These are phyloP conservation scores for Podaxis mareebaensis DNA, from an alignment of 768 basidiomycete species.

Conservation along the genomic window DNA sequence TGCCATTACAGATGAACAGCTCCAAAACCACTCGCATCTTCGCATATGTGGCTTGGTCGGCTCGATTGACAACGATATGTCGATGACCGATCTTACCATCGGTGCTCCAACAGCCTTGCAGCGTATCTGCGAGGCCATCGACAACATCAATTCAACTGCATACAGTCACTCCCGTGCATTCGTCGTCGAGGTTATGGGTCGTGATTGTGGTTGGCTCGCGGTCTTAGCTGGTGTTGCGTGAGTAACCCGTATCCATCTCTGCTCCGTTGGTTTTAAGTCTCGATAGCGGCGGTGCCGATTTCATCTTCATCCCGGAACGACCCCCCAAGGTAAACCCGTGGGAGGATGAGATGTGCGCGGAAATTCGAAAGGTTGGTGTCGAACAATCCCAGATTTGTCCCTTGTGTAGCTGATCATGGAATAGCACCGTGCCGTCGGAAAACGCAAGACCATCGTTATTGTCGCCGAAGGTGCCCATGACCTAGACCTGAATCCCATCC, in stretches of 20 bases:
- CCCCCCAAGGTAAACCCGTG: slow-evolving; percentile 80
- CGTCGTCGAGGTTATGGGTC: slow-evolving; percentile 99
- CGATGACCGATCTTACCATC: slow-evolving; percentile 95
- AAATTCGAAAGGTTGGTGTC: slow-evolving; percentile 69
- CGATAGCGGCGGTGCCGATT: slow-evolving; percentile 85
- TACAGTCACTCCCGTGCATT: slow-evolving; percentile 96
- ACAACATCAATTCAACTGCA: slow-evolving; percentile 97
- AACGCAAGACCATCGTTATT: slow-evolving; percentile 98
- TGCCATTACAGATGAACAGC: slow-evolving; percentile 75
- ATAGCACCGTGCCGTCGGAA: slow-evolving; percentile 89
- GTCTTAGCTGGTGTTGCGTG: slow-evolving; percentile 89
- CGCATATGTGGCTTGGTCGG: slow-evolving; percentile 98
- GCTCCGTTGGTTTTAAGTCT: neutral
- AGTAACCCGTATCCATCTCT: slow-evolving; percentile 23
- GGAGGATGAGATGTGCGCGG: slow-evolving; percentile 90
- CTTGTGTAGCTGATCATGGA: neutral
- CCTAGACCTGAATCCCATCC: slow-evolving; percentile 85
- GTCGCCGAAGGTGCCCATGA: slow-evolving; percentile 97
- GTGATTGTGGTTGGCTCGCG: slow-evolving; percentile 99
- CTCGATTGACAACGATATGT: slow-evolving; percentile 99
- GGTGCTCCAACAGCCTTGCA: slow-evolving; percentile 95
- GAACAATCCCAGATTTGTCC: slow-evolving; percentile 2
- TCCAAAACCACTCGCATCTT: slow-evolving; percentile 74
- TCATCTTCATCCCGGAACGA: slow-evolving; percentile 95
- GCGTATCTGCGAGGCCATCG: slow-evolving; percentile 96